These are phyloP conservation scores for Mycena crocata DNA, from an alignment of 768 basidiomycete species.

Conservation along the genomic window DNA sequence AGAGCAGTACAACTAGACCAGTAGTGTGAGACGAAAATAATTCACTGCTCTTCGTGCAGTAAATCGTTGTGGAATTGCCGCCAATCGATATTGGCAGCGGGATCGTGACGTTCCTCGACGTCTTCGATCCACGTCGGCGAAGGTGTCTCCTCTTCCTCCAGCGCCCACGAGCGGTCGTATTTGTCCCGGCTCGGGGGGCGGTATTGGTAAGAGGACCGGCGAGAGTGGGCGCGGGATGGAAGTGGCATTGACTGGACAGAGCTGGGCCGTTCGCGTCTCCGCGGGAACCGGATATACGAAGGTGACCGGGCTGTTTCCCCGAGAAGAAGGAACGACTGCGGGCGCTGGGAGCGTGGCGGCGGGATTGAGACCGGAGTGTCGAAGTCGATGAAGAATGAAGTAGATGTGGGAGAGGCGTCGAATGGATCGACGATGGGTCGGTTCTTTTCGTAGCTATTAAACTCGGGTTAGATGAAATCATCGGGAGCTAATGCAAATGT, in stretches of 20 bases:
- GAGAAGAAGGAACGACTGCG: conserved; percentile 43
- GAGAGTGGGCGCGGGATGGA: conserved; percentile 43
- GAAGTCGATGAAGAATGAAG: conserved; percentile 57
- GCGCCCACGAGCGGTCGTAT: conserved; percentile 50
- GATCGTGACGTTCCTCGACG: conserved; percentile 46
- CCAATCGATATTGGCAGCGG: conserved; percentile 63
- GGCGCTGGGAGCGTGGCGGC: conserved; percentile 23
- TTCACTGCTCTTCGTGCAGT: conserved; percentile 15
- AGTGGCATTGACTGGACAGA: conserved; percentile 48
- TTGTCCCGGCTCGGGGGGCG: conserved; percentile 43
- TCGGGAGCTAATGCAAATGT: background rate
- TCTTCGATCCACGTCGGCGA: conserved; percentile 33
- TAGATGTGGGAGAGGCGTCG: conserved; percentile 52
- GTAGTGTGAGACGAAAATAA: background rate
- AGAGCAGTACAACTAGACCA: background rate
- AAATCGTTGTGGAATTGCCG: conserved; percentile 67
- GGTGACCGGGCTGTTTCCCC: conserved; percentile 30
- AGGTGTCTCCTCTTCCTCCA: conserved; percentile 46
- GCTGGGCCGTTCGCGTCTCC: conserved; percentile 41
- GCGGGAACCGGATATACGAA: conserved; percentile 37
- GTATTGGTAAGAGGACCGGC: conserved; percentile 46
- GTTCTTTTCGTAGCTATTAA: conserved; percentile 29
- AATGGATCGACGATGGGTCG: conserved; percentile 52
- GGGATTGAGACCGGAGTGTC: conserved; percentile 41
- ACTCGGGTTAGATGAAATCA: conserved; percentile 12